Percentiles rank a stretch among this genome's conserved stretches.
Evolutionary conservation across 257 asterid species (phyloP).

Genomic region (Agastache rugosa): DNA sequence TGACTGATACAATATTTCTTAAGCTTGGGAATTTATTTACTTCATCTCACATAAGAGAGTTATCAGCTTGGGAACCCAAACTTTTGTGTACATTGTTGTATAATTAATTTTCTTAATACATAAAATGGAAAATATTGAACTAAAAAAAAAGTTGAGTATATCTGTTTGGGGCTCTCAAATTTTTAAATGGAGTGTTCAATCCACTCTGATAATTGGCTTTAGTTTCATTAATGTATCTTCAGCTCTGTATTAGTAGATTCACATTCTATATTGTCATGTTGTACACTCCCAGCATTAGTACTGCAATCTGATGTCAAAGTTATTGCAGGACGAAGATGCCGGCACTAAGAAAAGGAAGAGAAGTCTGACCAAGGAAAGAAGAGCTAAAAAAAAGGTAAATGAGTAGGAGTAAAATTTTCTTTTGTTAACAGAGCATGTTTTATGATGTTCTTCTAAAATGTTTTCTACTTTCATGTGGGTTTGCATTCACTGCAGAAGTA

Average conservation of each 20-base stretch:
- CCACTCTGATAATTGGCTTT: not conserved
- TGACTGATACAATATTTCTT: not conserved
- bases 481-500: slow-evolving; percentile 2
- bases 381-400: slow-evolving; percentile 72
- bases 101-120: not conserved
- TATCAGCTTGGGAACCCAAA: not conserved
- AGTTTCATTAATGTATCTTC: not conserved
- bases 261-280: slow-evolving; percentile 18
- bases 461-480: not conserved
- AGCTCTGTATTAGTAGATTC: slow-evolving; percentile 7
- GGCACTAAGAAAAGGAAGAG: slow-evolving; percentile 62
- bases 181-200: slow-evolving; percentile 6
- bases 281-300: slow-evolving; percentile 16
- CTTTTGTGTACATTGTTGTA: slow-evolving; percentile 13
- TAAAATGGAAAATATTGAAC: not conserved
- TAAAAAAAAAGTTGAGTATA: not conserved
- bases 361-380: slow-evolving; percentile 65
- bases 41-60: slow-evolving; percentile 14
- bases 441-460: too few relatives aligned
- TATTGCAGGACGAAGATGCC: slow-evolving; percentile 56
- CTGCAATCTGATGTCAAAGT: slow-evolving; percentile 36
- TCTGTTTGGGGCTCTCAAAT: not conserved
- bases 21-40: not conserved
- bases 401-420: not conserved
- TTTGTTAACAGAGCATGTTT: slow-evolving; percentile 4